Base-by-base conservation (phyloP, 257 asterid species). In the Solanum bulbocastanum region DNA sequence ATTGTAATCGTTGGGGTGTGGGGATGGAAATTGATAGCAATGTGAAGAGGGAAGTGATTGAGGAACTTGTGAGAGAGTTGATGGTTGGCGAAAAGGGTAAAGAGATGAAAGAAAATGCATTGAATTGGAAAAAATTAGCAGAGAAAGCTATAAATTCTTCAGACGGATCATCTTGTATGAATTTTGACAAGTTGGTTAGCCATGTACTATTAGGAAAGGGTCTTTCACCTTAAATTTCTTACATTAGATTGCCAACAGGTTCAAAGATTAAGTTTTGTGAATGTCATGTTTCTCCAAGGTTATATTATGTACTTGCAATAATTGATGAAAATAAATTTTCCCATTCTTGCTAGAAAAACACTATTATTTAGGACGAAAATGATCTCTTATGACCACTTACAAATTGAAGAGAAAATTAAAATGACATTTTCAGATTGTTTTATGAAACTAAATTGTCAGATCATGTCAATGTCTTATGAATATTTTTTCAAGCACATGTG, bases 1-100 rank as follows among this genome's bases (percentile, higher is more conserved):
- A 52, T 35, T 87, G 91, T 68, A 78, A 37, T 3, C 58, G 49
- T 18, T 86, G 66, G 91, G 91, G 89, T 6, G 32, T 89, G 0
- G 93, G 91, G 1, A 52, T 88, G 89, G 91, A 91, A 49, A 86
- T 89, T 2, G 90, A 62, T 49, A 83, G 72, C 49, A 72, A 88
- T 33, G 90, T 83, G 23, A 83, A 75, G 62, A 88, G 91, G 42
- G 69, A 87, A 10, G 91, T 60, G 65, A 84, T 90, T 52, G 91
- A 62, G 86, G 66, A 74, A 4, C 87, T 88, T 66, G 91, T 91
- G 32, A 84, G 10, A 39, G 91, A 91, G 75, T 15, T 88, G 87
- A 86, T 89, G 89, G 18, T 8, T 10, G 91, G 88, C 2, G 84
- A 88, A 23, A 87, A 76, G 20, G 91, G 90, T 4, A 81, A 30